Conservation (phyloP, 495 filamentous ascomycete species). For the Aspergillus carlsbadensis region DNA sequence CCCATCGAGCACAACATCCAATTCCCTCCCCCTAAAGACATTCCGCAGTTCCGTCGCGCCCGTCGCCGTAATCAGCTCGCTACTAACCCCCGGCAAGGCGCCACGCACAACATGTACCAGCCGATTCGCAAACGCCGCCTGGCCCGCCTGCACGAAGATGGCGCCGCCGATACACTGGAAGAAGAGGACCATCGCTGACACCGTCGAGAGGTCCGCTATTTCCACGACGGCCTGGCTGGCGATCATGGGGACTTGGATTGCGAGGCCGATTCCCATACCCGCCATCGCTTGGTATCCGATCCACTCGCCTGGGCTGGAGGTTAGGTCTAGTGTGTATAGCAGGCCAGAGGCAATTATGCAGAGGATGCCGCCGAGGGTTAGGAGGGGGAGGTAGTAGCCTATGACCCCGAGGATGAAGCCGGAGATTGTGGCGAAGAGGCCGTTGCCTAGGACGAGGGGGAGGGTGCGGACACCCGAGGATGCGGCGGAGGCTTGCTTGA, state of each 20-base stretch:
- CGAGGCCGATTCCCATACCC: neutral
- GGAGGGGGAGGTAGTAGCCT: slow-evolving; percentile 70
- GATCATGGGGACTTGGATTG: neutral
- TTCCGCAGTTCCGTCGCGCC: neutral
- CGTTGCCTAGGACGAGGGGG: slow-evolving; percentile 32
- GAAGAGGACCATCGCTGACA: neutral
- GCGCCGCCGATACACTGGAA: neutral
- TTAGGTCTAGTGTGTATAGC: slow-evolving; percentile 51
- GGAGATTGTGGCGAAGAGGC: slow-evolving; percentile 25
- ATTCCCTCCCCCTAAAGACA: neutral
- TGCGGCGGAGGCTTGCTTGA: slow-evolving; percentile 63
- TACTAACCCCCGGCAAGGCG: neutral
- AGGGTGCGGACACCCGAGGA: slow-evolving; percentile 54
- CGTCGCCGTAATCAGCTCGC: neutral
- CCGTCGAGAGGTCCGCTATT: neutral
- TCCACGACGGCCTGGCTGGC: neutral
- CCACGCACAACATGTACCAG: neutral
- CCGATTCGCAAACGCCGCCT: neutral
- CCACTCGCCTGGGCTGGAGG: slow-evolving; percentile 44
- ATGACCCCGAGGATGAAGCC: slow-evolving; percentile 54
- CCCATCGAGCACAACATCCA: neutral
- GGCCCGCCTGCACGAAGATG: neutral
- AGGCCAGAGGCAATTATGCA: slow-evolving; percentile 62
- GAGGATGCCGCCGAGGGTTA: slow-evolving; percentile 55
- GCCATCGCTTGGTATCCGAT: slow-evolving; percentile 24